phyloP scores from a whole-genome alignment of 78 protist genomes.

The Dictyostelium citrinum region DNA sequence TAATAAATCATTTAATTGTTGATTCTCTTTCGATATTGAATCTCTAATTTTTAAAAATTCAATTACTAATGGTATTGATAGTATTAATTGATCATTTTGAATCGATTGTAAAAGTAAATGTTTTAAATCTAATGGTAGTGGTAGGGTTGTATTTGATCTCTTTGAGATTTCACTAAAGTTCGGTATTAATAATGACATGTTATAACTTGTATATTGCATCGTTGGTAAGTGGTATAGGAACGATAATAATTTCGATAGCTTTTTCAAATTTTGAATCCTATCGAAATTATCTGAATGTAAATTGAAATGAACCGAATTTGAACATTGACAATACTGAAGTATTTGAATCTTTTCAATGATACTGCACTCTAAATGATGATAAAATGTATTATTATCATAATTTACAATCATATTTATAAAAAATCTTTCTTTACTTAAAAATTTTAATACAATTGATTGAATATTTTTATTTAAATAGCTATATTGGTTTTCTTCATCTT shows the following conservation, averaged over 20 bases:
- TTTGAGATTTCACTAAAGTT: not conserved
- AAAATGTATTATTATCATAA: slow-evolving; percentile 1
- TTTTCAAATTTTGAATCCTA: not conserved
- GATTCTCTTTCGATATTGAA: slow-evolving; percentile 18
- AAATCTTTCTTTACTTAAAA: slow-evolving; percentile 21
- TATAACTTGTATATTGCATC: not conserved
- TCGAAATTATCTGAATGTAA: slow-evolving; percentile 35
- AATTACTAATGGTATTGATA: slow-evolving; percentile 11
- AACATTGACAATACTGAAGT: slow-evolving; percentile 49
- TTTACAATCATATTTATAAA: slow-evolving; percentile 21
- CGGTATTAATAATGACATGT: not conserved
- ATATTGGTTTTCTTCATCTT: not conserved
- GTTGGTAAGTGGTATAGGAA: slow-evolving; percentile 38
- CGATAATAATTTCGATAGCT: not conserved
- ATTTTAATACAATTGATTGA: not conserved
- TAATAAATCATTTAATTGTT: not conserved
- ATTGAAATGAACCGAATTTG: slow-evolving; percentile 28
- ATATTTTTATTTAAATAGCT: not conserved
- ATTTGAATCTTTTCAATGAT: slow-evolving; percentile 8
- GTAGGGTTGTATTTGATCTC: not conserved
- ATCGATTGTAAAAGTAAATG: not conserved
- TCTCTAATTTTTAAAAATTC: slow-evolving; percentile 36
- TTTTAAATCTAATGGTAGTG: slow-evolving; percentile 39
- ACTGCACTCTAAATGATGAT: slow-evolving; percentile 38
- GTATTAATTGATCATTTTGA: not conserved